Percentiles rank a stretch among this genome's conserved stretches.
These are phyloP conservation scores for Vitis hybrid DNA, from an alignment of 177 flowering plant genomes.

Conservation along the genomic window DNA sequence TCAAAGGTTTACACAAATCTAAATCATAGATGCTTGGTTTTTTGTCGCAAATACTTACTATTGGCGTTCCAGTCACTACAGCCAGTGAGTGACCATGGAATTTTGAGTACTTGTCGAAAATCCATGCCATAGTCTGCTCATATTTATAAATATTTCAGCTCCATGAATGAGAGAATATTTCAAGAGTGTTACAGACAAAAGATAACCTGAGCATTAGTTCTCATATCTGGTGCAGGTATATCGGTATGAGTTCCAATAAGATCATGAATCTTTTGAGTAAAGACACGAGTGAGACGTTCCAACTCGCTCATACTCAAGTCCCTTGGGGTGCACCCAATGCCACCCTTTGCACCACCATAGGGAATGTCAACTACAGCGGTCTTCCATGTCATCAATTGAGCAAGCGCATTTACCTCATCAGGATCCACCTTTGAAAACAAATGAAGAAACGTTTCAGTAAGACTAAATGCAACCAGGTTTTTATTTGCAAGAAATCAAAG, in stretches of 20 bases:
- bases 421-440: conserved; percentile 66
- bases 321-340: conserved; percentile 75
- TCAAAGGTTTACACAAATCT: neutral
- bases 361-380: conserved; percentile 80
- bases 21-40: neutral
- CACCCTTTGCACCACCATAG: conserved; percentile 89
- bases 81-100: conserved; percentile 97
- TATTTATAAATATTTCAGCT: conserved; percentile 1
- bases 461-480: neutral
- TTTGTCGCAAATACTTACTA: conserved; percentile 35
- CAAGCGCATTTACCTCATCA: conserved; percentile 84
- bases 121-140: conserved; percentile 89
- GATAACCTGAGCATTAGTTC: conserved; percentile 75
- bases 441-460: conserved; percentile 4
- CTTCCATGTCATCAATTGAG: conserved; percentile 94
- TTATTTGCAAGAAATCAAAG: neutral
- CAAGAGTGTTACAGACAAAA: neutral
- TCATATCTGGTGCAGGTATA: conserved; percentile 91
- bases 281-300: conserved; percentile 82
- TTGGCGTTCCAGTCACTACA: conserved; percentile 81
- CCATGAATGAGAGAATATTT: neutral
- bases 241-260: conserved; percentile 77
- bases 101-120: conserved; percentile 87
- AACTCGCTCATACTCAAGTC: conserved; percentile 68
- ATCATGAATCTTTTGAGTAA: conserved; percentile 88